Percentiles rank a stretch among this genome's conserved stretches.
Conservation (phyloP, 192 early-diverging fungal genomes). For the Backusella tuberculispora region DNA sequence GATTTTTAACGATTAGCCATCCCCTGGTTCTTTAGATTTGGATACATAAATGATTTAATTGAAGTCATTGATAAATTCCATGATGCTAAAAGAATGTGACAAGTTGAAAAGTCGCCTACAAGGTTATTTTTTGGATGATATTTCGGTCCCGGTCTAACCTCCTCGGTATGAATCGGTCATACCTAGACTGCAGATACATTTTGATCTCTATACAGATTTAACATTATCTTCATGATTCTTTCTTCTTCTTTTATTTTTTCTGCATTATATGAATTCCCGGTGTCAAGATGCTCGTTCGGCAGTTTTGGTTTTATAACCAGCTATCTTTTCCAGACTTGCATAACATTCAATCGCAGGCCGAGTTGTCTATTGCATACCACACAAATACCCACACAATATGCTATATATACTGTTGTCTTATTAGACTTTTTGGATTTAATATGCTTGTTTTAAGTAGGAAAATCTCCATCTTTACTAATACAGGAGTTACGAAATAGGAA, state of each 20-base stretch:
- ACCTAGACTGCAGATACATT: slow-evolving; percentile 8
- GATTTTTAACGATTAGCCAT: not conserved
- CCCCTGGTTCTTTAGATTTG: not conserved
- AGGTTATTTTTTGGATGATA: slow-evolving; percentile 4
- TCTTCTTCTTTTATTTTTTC: not conserved
- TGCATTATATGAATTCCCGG: not conserved
- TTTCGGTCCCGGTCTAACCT: slow-evolving; percentile 15
- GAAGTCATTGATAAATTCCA: slow-evolving; percentile 10
- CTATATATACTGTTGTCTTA: not conserved
- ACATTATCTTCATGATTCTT: not conserved
- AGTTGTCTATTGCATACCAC: not conserved
- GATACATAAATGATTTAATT: slow-evolving; percentile 14
- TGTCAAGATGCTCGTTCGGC: not conserved
- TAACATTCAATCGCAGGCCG: not conserved
- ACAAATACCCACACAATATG: not conserved
- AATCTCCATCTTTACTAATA: not conserved
- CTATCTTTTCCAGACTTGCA: not conserved
- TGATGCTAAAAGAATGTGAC: slow-evolving; percentile 13
- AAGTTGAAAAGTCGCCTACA: slow-evolving; percentile 16
- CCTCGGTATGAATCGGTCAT: slow-evolving; percentile 14
- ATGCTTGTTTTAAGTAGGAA: slow-evolving; percentile 15
- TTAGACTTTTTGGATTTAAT: not conserved
- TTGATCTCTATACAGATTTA: not conserved
- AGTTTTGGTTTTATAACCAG: not conserved
- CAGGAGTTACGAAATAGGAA: slow-evolving; percentile 1